phyloP scores from a whole-genome alignment of 1,284 basidiomycete genomes.

The Laetiporus sulphureus region DNA sequence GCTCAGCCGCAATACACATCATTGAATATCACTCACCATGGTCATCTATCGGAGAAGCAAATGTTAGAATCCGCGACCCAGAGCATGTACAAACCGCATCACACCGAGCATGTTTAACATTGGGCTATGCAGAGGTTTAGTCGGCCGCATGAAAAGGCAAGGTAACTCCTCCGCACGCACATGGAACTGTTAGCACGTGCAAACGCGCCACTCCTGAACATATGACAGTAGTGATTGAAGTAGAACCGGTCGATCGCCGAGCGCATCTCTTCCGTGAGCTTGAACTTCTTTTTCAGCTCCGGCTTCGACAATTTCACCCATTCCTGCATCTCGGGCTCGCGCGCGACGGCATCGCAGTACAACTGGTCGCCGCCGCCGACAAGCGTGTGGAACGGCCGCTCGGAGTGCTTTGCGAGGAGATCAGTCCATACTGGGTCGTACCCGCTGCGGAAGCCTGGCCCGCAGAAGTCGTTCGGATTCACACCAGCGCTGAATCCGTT shows the following conservation, averaged over 20 bases:
- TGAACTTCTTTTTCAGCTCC: conserved; percentile 56
- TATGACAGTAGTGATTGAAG: conserved; percentile 88
- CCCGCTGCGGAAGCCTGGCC: conserved; percentile 68
- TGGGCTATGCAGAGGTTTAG: too few species aligned
- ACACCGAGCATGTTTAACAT: conserved; percentile 36
- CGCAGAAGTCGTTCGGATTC: conserved; percentile 72
- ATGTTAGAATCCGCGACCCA: conserved; percentile 8
- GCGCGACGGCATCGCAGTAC: conserved; percentile 68
- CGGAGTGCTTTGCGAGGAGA: conserved; percentile 73
- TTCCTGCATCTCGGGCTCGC: conserved; percentile 73
- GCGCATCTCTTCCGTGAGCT: conserved; percentile 69
- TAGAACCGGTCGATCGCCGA: conserved; percentile 82
- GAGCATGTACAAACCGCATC: conserved; percentile 14
- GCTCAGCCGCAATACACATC: neutral
- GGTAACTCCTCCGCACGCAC: conserved; percentile 37
- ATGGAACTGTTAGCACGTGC: conserved; percentile 90
- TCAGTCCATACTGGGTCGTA: conserved; percentile 95
- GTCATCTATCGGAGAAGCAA: conserved; percentile 45
- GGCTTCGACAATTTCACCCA: conserved; percentile 74
- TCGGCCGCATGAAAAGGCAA: too few species aligned
- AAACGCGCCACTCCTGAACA: conserved; percentile 87
- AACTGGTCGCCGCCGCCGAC: conserved; percentile 85
- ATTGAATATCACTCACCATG: conserved; percentile 47
- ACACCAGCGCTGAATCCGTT: conserved; percentile 80
- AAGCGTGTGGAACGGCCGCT: conserved; percentile 79